phyloP scores from a whole-genome alignment of 306 rosid species.

The Castanea sativa region DNA sequence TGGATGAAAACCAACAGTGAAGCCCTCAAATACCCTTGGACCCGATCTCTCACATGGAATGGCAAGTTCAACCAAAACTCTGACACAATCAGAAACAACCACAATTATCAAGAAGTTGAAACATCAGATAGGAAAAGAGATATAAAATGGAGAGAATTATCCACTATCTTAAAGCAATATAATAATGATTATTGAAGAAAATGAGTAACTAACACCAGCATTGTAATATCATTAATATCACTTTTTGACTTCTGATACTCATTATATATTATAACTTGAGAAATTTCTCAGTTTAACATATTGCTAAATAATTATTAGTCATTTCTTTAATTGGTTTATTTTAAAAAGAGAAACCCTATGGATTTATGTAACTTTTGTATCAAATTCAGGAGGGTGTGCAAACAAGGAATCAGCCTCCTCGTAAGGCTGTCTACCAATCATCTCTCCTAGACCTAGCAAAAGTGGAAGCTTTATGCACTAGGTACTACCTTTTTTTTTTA shows the following conservation, averaged over 20 bases:
- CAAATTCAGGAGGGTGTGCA: background rate
- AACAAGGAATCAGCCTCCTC: too few species aligned
- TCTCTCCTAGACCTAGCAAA: too few species aligned
- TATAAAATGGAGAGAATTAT: slow-evolving; percentile 13
- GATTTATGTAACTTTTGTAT: background rate
- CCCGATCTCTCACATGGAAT: slow-evolving; percentile 75
- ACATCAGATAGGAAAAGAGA: slow-evolving; percentile 18
- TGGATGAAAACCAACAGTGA: slow-evolving; percentile 95
- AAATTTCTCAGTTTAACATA: background rate
- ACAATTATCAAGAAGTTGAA: slow-evolving; percentile 10
- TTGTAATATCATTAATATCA: background rate
- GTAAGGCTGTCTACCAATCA: too few species aligned
- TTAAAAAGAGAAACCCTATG: background rate
- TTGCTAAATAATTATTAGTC: background rate
- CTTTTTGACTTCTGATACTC: background rate
- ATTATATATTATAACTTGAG: background rate
- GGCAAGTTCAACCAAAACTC: slow-evolving; percentile 78
- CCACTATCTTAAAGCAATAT: slow-evolving; percentile 4
- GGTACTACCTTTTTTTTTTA: too few species aligned
- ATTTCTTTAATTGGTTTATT: background rate
- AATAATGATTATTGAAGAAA: slow-evolving; percentile 2
- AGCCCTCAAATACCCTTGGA: slow-evolving; percentile 78
- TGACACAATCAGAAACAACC: slow-evolving; percentile 40
- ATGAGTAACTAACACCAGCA: slow-evolving; percentile 9
- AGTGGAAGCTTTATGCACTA: too few species aligned